Percentiles rank a stretch among this genome's conserved stretches.
Conservation (phyloP, 352 stramenopile species). For the Phytopythium cucurbitacearum region DNA sequence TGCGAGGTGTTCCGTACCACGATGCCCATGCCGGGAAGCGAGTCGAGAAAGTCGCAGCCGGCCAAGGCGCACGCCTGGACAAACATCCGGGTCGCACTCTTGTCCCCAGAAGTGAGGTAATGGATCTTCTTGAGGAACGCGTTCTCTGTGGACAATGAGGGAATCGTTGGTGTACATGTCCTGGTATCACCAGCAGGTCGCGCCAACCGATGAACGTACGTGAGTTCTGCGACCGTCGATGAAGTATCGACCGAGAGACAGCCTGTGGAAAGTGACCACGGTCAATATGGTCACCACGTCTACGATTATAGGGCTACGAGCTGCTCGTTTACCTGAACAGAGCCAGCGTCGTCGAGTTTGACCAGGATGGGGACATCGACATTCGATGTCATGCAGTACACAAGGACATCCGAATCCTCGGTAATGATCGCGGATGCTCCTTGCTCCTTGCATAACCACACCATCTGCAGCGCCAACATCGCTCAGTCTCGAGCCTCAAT, state of each 20-base stretch:
- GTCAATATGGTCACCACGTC: not conserved
- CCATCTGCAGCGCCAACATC: slow-evolving; percentile 35
- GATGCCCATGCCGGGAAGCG: slow-evolving; percentile 69
- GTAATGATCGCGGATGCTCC: slow-evolving; percentile 64
- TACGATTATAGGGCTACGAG: not conserved
- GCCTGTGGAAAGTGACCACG: slow-evolving; percentile 15
- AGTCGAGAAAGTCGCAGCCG: slow-evolving; percentile 76
- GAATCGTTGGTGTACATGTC: not conserved
- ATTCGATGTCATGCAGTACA: slow-evolving; percentile 62
- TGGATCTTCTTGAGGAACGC: slow-evolving; percentile 63
- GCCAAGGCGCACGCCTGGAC: slow-evolving; percentile 73
- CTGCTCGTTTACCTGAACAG: slow-evolving; percentile 28
- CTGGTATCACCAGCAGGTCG: slow-evolving; percentile 1
- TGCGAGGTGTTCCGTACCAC: slow-evolving; percentile 31
- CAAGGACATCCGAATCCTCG: slow-evolving; percentile 76
- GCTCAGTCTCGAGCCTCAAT: not conserved
- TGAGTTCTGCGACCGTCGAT: slow-evolving; percentile 29
- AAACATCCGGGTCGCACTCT: slow-evolving; percentile 67
- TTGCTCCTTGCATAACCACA: slow-evolving; percentile 71
- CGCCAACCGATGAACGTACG: slow-evolving; percentile 15
- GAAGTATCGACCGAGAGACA: slow-evolving; percentile 51
- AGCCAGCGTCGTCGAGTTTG: slow-evolving; percentile 64
- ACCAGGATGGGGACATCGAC: slow-evolving; percentile 55
- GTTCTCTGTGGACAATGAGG: slow-evolving; percentile 20
- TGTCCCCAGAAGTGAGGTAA: slow-evolving; percentile 48